These are phyloP conservation scores for Eimeria mitis DNA, from an alignment of 169 alveolate genomes.

Conservation along the genomic window DNA sequence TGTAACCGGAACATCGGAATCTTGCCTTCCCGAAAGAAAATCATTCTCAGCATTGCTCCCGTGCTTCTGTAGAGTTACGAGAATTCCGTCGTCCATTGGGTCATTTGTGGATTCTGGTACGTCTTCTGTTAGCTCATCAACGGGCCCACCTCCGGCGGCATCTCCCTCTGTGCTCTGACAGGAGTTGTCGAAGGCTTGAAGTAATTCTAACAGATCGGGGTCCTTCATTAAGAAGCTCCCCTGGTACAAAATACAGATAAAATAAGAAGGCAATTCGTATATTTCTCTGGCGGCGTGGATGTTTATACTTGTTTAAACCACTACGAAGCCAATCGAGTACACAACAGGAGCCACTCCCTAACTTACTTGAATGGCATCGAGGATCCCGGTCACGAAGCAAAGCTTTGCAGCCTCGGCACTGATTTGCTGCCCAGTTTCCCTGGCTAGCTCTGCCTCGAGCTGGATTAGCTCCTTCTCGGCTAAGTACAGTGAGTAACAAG, in stretches of 20 bases:
- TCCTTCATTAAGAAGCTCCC: slow-evolving; percentile 69
- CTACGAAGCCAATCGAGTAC: background rate
- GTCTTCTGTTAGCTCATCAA: slow-evolving; percentile 35
- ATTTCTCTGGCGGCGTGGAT: background rate
- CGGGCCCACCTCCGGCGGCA: background rate
- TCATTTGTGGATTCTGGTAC: background rate
- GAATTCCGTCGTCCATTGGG: slow-evolving; percentile 8
- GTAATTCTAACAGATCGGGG: slow-evolving; percentile 75
- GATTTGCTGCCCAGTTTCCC: slow-evolving; percentile 76
- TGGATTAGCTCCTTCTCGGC: slow-evolving; percentile 82
- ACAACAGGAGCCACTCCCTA: background rate
- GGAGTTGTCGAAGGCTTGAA: slow-evolving; percentile 79
- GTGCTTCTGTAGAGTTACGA: slow-evolving; percentile 24
- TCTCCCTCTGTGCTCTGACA: slow-evolving; percentile 40
- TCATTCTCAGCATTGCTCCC: background rate
- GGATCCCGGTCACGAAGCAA: slow-evolving; percentile 74
- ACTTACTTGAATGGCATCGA: slow-evolving; percentile 78
- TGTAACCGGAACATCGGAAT: slow-evolving; percentile 25
- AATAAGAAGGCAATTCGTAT: background rate
- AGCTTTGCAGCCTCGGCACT: slow-evolving; percentile 49
- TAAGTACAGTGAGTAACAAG: slow-evolving; percentile 79
- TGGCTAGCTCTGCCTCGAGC: slow-evolving; percentile 80
- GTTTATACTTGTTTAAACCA: background rate
- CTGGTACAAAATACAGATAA: slow-evolving; percentile 10
- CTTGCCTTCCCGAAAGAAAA: background rate